A percentile compares a stretch with the other conserved stretches of the same genome.
Conservation (phyloP, 192 early-diverging fungal genomes). For the Backusella liffmaniae region DNA sequence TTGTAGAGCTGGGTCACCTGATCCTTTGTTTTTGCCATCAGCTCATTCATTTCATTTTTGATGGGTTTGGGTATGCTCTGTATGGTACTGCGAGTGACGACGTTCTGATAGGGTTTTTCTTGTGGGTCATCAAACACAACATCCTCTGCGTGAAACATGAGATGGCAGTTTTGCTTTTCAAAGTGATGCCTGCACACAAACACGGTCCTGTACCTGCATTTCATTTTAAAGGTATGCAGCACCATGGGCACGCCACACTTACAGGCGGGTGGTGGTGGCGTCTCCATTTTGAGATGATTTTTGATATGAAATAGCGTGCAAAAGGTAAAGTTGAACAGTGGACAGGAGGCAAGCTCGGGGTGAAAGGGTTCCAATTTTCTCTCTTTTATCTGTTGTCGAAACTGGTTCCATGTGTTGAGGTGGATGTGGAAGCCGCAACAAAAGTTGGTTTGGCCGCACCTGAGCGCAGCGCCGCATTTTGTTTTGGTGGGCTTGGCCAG, state of each 20-base stretch:
- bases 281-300: not conserved
- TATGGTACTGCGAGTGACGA: not conserved
- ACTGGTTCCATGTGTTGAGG: not conserved
- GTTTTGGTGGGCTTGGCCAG: not conserved
- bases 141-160: not conserved
- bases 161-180: not conserved
- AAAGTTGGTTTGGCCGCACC: not conserved
- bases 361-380: not conserved
- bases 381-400: not conserved
- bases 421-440: not conserved
- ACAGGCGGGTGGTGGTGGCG: not conserved
- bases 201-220: not conserved
- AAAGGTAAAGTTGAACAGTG: not conserved
- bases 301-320: not conserved
- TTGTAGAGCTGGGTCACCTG: not conserved
- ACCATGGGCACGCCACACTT: not conserved
- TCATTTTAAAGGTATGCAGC: not conserved
- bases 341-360: not conserved
- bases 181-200: not conserved
- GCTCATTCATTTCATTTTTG: not conserved
- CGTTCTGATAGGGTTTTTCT: not conserved
- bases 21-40: not conserved
- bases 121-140: not conserved
- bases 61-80: not conserved
- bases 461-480: not conserved